These are phyloP conservation scores for Fusarium decemcellulare DNA, from an alignment of 2,329 filamentous ascomycete genomes.

Conservation along the genomic window DNA sequence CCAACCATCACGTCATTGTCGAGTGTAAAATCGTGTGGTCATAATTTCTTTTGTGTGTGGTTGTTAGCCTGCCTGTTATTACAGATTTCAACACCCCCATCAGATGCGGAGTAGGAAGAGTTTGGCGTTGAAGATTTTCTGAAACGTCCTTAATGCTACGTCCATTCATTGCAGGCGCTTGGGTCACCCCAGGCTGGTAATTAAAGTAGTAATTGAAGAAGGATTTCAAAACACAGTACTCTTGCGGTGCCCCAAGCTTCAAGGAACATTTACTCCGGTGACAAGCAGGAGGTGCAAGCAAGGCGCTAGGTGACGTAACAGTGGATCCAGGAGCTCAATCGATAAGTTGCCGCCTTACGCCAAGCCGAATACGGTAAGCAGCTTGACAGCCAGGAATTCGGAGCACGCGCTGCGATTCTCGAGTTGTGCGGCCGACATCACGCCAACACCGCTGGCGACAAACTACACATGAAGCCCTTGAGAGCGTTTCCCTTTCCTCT, in stretches of 20 bases:
- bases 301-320: constrained; percentile 27
- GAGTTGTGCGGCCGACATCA: constrained; percentile 1
- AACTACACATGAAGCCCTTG: constrained; percentile 49
- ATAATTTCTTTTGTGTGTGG: constrained; percentile 15
- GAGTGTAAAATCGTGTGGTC: constrained; percentile 1
- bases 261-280: constrained; percentile 18
- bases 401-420: constrained; percentile 12
- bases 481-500: constrained; percentile 74
- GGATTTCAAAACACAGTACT: background rate
- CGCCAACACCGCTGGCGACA: background rate
- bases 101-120: constrained; percentile 30
- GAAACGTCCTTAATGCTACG: constrained; percentile 7
- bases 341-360: constrained; percentile 46
- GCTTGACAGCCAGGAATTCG: background rate
- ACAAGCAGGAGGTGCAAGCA: constrained; percentile 4
- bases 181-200: constrained; percentile 25
- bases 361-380: constrained; percentile 16
- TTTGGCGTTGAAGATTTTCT: constrained; percentile 33
- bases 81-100: constrained; percentile 20
- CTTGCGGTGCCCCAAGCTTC: background rate
- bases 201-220: constrained; percentile 8
- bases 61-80: constrained; percentile 26
- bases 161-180: constrained; percentile 15
- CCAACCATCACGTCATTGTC: background rate
- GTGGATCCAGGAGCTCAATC: constrained; percentile 31